Percentiles rank a stretch among this genome's conserved stretches.
phyloP scores from a whole-genome alignment of 192 early-diverging fungal species.

The Coemansia sp. region DNA sequence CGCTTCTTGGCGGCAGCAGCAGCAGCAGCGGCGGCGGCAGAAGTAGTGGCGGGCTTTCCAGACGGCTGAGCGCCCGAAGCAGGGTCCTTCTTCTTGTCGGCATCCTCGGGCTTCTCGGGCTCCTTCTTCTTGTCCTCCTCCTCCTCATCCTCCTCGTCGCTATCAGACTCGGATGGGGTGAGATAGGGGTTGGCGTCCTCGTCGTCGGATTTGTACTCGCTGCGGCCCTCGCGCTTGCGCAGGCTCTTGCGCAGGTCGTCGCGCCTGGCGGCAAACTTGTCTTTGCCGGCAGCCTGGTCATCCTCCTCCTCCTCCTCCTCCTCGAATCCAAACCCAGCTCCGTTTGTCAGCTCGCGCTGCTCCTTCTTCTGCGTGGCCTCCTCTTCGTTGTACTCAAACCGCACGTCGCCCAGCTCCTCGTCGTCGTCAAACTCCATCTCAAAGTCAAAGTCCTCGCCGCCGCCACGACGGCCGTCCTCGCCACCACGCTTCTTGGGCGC shows the following conservation, averaged over 20 bases:
- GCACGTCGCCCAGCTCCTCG: slow-evolving; percentile 70
- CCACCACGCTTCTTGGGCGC: slow-evolving; percentile 27
- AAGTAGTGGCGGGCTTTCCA: neutral
- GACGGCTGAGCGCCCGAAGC: slow-evolving; percentile 3
- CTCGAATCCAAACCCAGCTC: slow-evolving; percentile 14
- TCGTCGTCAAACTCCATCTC: slow-evolving; percentile 83
- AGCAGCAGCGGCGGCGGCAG: neutral
- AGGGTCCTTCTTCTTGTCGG: neutral
- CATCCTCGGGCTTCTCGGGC: slow-evolving; percentile 8
- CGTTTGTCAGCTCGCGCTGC: slow-evolving; percentile 33
- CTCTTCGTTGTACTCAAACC: slow-evolving; percentile 66
- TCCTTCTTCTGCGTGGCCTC: slow-evolving; percentile 60
- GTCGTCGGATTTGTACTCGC: slow-evolving; percentile 31
- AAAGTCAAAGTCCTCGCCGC: slow-evolving; percentile 73
- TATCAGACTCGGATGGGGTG: slow-evolving; percentile 45
- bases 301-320: slow-evolving; percentile 48
- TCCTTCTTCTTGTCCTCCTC: slow-evolving; percentile 6
- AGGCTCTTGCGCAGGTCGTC: slow-evolving; percentile 65
- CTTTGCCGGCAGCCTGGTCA: slow-evolving; percentile 7
- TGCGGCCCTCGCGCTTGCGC: slow-evolving; percentile 60
- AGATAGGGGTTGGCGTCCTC: slow-evolving; percentile 49
- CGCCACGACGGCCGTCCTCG: slow-evolving; percentile 51
- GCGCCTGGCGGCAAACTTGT: slow-evolving; percentile 41
- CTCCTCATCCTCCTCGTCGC: slow-evolving; percentile 42
- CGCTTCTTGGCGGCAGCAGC: slow-evolving; percentile 42